Evolutionary conservation across 2,329 filamentous ascomycete species (phyloP).

Genomic region (Neonectria coccinea): DNA sequence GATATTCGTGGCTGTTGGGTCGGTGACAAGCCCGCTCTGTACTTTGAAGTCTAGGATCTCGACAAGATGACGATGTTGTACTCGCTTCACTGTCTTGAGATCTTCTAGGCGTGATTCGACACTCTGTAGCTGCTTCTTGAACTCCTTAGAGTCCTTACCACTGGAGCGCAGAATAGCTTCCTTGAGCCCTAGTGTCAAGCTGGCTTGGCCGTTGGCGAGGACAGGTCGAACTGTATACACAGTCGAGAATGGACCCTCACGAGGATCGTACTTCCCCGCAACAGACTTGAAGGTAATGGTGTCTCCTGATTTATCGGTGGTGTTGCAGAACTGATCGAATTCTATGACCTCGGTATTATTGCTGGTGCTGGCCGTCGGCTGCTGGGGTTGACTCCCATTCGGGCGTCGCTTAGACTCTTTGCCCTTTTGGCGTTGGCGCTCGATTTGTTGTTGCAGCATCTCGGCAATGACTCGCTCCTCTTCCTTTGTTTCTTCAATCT

Average conservation of each 20-base stretch:
- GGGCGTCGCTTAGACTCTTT: conserved; percentile 72
- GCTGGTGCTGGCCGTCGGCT: conserved; percentile 46
- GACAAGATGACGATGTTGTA: conserved; percentile 82
- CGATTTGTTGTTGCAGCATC: conserved; percentile 79
- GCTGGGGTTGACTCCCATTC: conserved; percentile 48
- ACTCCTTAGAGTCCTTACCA: conserved; percentile 68
- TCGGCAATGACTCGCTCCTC: conserved; percentile 77
- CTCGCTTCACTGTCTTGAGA: conserved; percentile 77
- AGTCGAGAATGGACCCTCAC: conserved; percentile 73
- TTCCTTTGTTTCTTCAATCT: conserved; percentile 69
- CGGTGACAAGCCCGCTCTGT: conserved; percentile 61
- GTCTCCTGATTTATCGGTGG: conserved; percentile 73
- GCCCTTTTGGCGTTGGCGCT: conserved; percentile 72
- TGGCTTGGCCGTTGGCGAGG: conserved; percentile 64
- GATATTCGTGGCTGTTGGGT: conserved; percentile 50
- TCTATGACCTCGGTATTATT: conserved; percentile 57
- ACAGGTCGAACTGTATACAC: conserved; percentile 80
- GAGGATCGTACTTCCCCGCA: conserved; percentile 74
- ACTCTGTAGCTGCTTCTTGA: conserved; percentile 80
- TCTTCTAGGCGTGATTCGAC: conserved; percentile 82
- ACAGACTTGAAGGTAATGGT: conserved; percentile 77
- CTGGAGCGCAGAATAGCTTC: conserved; percentile 71
- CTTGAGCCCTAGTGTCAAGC: conserved; percentile 79
- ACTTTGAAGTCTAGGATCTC: conserved; percentile 88
- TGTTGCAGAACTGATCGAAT: conserved; percentile 75